Percentiles rank a stretch among this genome's conserved stretches.
phyloP scores from a whole-genome alignment of 2,329 filamentous ascomycete genomes.

The Elsinoe perseae region DNA sequence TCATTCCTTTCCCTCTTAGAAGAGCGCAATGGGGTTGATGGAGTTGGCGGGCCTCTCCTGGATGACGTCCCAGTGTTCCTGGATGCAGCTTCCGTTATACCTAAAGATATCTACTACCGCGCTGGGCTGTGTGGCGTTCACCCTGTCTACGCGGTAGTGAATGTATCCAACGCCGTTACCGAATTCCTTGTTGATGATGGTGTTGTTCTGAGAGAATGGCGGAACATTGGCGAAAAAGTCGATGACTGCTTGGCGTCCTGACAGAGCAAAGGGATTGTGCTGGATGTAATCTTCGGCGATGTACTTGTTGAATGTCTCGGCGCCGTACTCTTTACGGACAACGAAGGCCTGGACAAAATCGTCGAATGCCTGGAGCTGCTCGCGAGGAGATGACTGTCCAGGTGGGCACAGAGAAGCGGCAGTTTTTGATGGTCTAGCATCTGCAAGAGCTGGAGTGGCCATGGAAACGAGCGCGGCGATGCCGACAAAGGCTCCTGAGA shows the following conservation, averaged over 20 bases:
- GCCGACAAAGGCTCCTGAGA: background rate
- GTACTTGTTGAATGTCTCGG: background rate
- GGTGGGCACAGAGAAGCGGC: background rate
- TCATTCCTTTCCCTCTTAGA: background rate
- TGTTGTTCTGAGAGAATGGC: background rate
- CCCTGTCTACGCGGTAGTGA: constrained; percentile 4
- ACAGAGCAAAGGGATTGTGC: constrained; percentile 11
- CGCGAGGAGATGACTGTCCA: background rate
- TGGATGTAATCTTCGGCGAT: constrained; percentile 13
- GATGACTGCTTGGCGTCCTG: constrained; percentile 1
- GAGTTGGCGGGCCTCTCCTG: constrained; percentile 7
- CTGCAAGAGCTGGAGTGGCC: constrained; percentile 1
- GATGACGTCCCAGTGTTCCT: constrained; percentile 11
- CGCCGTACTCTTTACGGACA: background rate
- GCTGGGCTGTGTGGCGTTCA: constrained; percentile 5
- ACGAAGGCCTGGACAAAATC: constrained; percentile 6
- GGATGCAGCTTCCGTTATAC: constrained; percentile 8
- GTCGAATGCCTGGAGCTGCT: constrained; percentile 4
- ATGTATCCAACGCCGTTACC: background rate
- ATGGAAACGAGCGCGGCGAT: background rate
- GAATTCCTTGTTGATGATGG: constrained; percentile 5
- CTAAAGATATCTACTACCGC: constrained; percentile 3
- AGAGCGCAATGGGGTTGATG: background rate
- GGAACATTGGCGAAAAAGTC: constrained; percentile 1
- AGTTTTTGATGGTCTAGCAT: background rate